Conservation (phyloP, 768 basidiomycete genomes). For the Amanita phalloides region DNA sequence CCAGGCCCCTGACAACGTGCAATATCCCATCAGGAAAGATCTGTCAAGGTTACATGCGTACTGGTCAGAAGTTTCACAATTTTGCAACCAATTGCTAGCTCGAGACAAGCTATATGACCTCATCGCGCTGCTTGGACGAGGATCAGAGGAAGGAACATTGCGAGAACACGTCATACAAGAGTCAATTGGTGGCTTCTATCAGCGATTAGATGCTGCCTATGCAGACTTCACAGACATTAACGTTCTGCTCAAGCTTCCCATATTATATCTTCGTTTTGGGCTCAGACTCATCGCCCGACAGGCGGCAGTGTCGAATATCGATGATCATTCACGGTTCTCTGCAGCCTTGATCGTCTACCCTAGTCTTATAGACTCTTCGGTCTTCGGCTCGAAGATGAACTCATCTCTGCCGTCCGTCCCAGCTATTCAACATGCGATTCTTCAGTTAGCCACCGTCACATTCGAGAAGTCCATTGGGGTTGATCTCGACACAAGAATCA, state of each 20-base stretch:
- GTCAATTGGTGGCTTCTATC: constrained; percentile 67
- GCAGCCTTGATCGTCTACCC: constrained; percentile 20
- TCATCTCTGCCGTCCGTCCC: constrained; percentile 14
- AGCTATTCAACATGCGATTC: constrained; percentile 32
- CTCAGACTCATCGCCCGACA: constrained; percentile 35
- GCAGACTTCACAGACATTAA: constrained; percentile 62
- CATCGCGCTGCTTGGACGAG: constrained; percentile 20
- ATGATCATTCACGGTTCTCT: constrained; percentile 11
- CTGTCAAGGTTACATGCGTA: constrained; percentile 45
- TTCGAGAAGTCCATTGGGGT: constrained; percentile 35
- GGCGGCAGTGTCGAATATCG: constrained; percentile 12
- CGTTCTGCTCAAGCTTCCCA: constrained; percentile 51
- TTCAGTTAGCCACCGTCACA: constrained; percentile 36
- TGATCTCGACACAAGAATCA: constrained; percentile 17
- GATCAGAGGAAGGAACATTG: constrained; percentile 25
- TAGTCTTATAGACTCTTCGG: constrained; percentile 33
- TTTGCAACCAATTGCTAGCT: constrained; percentile 48
- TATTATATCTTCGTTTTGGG: constrained; percentile 62
- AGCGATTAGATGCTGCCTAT: constrained; percentile 61
- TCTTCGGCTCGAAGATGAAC: neutral
- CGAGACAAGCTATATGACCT: constrained; percentile 41
- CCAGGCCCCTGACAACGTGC: constrained; percentile 16
- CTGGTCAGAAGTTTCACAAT: constrained; percentile 72
- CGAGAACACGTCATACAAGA: constrained; percentile 71
- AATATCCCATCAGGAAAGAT: constrained; percentile 26